phyloP scores from a whole-genome alignment of 2,329 filamentous ascomycete genomes.

The Clonostachys rosea region DNA sequence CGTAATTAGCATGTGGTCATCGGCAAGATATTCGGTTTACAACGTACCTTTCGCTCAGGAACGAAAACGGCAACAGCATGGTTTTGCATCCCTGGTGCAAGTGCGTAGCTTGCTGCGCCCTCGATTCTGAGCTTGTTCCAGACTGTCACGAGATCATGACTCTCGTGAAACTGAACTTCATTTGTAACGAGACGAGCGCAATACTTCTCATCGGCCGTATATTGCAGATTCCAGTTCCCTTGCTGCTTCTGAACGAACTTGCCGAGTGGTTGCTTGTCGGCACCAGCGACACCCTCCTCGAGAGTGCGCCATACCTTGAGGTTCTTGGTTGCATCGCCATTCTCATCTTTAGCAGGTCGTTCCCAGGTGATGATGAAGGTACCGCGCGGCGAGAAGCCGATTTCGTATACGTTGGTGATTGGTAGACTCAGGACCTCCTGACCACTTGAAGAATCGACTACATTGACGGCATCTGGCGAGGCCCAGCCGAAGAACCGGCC shows the following conservation, averaged over 20 bases:
- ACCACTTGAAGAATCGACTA: constrained; percentile 78
- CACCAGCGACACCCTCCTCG: constrained; percentile 58
- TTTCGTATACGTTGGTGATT: constrained; percentile 83
- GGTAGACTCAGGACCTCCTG: constrained; percentile 69
- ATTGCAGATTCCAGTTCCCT: constrained; percentile 95
- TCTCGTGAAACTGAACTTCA: constrained; percentile 96
- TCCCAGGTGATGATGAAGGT: constrained; percentile 97
- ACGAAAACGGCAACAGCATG: constrained; percentile 93
- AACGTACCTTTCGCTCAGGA: constrained; percentile 82
- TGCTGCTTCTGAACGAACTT: constrained; percentile 94
- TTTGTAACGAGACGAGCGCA: constrained; percentile 94
- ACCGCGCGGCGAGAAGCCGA: constrained; percentile 89
- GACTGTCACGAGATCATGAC: constrained; percentile 75
- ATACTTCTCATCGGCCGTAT: constrained; percentile 87
- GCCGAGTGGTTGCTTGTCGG: constrained; percentile 71
- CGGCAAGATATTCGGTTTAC: neutral
- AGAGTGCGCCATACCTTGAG: constrained; percentile 92
- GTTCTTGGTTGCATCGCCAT: constrained; percentile 91
- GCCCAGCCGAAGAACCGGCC: constrained; percentile 97
- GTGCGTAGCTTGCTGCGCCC: constrained; percentile 82
- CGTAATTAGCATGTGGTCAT: constrained; percentile 3
- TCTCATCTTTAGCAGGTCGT: constrained; percentile 85
- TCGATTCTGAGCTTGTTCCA: constrained; percentile 96
- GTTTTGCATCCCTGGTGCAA: constrained; percentile 78
- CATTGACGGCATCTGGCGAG: constrained; percentile 77